Evolutionary conservation across 2,329 filamentous ascomycete species (phyloP).

Genomic region (Zasmidium cellare): DNA sequence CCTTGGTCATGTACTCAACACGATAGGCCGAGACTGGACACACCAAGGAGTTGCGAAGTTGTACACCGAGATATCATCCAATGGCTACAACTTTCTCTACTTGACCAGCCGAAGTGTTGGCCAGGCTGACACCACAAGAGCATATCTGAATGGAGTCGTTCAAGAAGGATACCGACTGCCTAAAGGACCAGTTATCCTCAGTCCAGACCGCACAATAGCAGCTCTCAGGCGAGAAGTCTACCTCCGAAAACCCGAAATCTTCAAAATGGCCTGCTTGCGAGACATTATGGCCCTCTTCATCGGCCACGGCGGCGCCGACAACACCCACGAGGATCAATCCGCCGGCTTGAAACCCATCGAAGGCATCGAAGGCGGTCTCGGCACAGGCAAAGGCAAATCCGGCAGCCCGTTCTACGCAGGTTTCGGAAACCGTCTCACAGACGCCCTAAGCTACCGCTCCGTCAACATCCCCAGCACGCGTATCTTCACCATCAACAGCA

Average conservation of each 20-base stretch:
- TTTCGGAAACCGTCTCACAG: slow-evolving; percentile 93
- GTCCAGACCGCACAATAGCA: slow-evolving; percentile 91
- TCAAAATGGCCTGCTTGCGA: slow-evolving; percentile 97
- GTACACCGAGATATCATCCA: slow-evolving; percentile 91
- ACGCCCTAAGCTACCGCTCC: slow-evolving; percentile 91
- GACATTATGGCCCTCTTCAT: slow-evolving; percentile 87
- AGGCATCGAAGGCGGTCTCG: slow-evolving; percentile 10
- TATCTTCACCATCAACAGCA: slow-evolving; percentile 98
- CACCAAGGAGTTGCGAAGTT: slow-evolving; percentile 95
- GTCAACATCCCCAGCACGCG: slow-evolving; percentile 92
- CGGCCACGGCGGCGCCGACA: slow-evolving; percentile 37
- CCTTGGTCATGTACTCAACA: slow-evolving; percentile 84
- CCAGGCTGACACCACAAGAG: slow-evolving; percentile 84
- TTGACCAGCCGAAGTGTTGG: slow-evolving; percentile 92
- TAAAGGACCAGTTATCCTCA: slow-evolving; percentile 89
- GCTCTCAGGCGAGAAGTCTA: slow-evolving; percentile 91
- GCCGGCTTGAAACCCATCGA: slow-evolving; percentile 28
- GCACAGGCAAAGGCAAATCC: slow-evolving; percentile 27
- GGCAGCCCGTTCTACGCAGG: slow-evolving; percentile 86
- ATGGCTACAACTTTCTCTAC: slow-evolving; percentile 99
- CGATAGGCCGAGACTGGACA: slow-evolving; percentile 97
- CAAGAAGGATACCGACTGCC: slow-evolving; percentile 87
- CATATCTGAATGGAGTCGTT: slow-evolving; percentile 84
- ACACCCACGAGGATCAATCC: slow-evolving; percentile 29
- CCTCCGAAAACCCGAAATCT: slow-evolving; percentile 92